Percentiles rank a stretch among this genome's conserved stretches.
Evolutionary conservation across 306 rosid species (phyloP).

Genomic region (Lathyrus aphaca): DNA sequence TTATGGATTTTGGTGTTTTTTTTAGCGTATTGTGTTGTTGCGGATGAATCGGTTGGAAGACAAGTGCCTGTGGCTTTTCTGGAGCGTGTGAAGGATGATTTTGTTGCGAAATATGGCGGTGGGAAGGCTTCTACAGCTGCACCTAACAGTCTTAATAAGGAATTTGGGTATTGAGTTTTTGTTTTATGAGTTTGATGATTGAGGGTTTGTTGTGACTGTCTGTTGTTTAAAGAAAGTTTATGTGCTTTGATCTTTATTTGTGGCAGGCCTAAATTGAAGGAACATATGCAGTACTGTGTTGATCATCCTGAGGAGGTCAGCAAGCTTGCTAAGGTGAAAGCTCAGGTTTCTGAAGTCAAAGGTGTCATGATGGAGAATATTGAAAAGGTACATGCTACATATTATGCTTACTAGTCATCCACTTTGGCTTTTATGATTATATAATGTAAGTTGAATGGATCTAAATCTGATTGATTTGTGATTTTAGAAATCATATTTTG

Average conservation of each 20-base stretch:
- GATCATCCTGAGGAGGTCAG: conserved; percentile 97
- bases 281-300: conserved; percentile 94
- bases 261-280: conserved; percentile 83
- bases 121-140: conserved; percentile 87
- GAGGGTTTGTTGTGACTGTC: conserved; percentile 20
- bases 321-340: conserved; percentile 95
- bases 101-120: conserved; percentile 69
- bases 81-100: conserved; percentile 93
- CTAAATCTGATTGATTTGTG: not conserved
- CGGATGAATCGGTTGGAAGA: conserved; percentile 86
- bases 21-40: conserved; percentile 93
- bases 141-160: conserved; percentile 85
- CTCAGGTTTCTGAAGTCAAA: conserved; percentile 97
- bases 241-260: conserved; percentile 20
- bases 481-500: not conserved
- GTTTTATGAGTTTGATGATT: conserved; percentile 6
- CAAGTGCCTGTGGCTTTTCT: conserved; percentile 92
- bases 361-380: conserved; percentile 99
- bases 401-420: not conserved
- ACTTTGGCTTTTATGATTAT: not conserved
- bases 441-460: conserved; percentile 4
- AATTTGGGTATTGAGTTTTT: conserved; percentile 70
- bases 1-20: not conserved
- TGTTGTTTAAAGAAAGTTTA: conserved; percentile 1
- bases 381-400: conserved; percentile 67